These are phyloP conservation scores for Candida dajiaensis DNA, from an alignment of 805 yeast species.

Conservation along the genomic window DNA sequence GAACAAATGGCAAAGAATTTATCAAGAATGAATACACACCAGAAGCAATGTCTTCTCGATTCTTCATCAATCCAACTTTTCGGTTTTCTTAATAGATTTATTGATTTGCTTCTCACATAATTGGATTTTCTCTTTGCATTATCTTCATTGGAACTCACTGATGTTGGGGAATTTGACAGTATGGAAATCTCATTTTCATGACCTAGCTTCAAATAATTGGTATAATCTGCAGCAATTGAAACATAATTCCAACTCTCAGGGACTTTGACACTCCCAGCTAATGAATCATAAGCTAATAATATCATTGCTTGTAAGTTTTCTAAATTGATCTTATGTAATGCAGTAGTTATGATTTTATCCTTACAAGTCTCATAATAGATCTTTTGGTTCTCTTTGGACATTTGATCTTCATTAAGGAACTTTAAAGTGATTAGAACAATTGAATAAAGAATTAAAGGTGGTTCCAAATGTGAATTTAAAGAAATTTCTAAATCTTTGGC, in stretches of 20 bases:
- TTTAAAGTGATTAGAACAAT: conserved; percentile 17
- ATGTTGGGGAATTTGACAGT: conserved; percentile 16
- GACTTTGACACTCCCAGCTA: conserved; percentile 19
- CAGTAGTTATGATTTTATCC: conserved; percentile 15
- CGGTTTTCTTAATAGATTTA: conserved; percentile 15
- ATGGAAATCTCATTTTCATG: conserved; percentile 10
- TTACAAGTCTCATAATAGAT: conserved; percentile 12
- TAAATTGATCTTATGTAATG: conserved; percentile 16
- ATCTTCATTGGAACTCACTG: conserved; percentile 11
- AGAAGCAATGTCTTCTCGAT: conserved; percentile 22
- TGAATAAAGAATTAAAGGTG: conserved; percentile 15
- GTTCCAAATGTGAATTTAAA: conserved; percentile 9
- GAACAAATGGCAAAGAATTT: conserved; percentile 21
- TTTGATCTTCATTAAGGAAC: conserved; percentile 15
- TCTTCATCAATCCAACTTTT: conserved; percentile 22
- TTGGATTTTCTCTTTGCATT: conserved; percentile 13
- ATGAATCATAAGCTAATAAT: conserved; percentile 18
- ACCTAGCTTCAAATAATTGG: conserved; percentile 18
- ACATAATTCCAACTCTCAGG: conserved; percentile 25
- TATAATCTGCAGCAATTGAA: conserved; percentile 22
- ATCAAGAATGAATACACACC: conserved; percentile 21
- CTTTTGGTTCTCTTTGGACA: conserved; percentile 8
- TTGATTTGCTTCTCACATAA: conserved; percentile 13
- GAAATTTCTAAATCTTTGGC: conserved; percentile 8
- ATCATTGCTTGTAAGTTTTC: conserved; percentile 19